Base-by-base conservation (phyloP, 768 basidiomycete genomes). In the Rhizopogon rudus region DNA sequence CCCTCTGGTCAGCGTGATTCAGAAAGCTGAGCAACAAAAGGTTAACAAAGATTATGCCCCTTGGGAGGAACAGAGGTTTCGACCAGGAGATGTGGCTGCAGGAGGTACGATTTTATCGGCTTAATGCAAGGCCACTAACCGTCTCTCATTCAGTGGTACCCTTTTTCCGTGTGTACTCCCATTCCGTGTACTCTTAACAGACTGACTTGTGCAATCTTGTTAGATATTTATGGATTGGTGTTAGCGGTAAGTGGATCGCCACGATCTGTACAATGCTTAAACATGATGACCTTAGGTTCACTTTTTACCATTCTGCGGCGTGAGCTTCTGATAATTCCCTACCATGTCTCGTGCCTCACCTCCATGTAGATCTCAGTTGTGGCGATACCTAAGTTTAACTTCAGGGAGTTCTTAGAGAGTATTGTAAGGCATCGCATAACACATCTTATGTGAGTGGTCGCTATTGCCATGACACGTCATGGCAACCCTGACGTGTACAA, bases 1-100 rank as follows among this genome's bases (percentile, higher is more conserved):
- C 0, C 78, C 87, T 5, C 84, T 88, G 31, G 74, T 79, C 16
- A 88, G 87, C 62, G 69, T 83, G 4, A 63, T 86, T n/a, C 84
- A 86, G 67, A 82, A 74, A 72, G 78, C 77, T 1, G 54, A 74
- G 40, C 82, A 83, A 60, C 75, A 76, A 60, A 75, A 72, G 42
- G 59, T 80, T 8, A 70, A 71, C 54, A 63, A 67, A 35, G 74
- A 81, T 50, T 67, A 67, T 31, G 63, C 69, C 67, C 33, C 66
- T 52, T 53, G 71, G 69, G 69, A 77, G 65, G 53, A 69, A 68
- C 63, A 73, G 73, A 63, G 72, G 57, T 67, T 74, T 72, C 64
- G 65, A 48, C 78, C 82, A 20, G 87, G 86, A 0, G 86, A 88
- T 61, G 73, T 81, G 16, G 73, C 71, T 3, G 66, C 81, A 40